phyloP scores from a whole-genome alignment of 345 rosid species.

The Anacardium occidentale region DNA sequence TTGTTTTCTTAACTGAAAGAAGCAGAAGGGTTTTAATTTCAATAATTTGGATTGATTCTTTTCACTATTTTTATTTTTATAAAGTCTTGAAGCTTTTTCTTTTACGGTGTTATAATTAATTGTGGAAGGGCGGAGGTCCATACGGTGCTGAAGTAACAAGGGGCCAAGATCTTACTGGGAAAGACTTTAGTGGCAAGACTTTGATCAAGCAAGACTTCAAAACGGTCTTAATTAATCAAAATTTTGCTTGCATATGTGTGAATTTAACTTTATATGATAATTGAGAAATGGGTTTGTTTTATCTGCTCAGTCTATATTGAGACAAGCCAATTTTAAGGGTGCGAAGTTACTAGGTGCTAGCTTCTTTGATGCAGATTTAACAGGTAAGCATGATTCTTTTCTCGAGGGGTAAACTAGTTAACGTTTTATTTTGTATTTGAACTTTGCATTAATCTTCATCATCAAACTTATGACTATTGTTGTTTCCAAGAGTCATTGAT shows the following conservation, averaged over 20 bases:
- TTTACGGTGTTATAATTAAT: slow-evolving; percentile 12
- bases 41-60: too few relatives aligned
- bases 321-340: slow-evolving; percentile 91
- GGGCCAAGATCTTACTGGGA: slow-evolving; percentile 85
- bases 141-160: slow-evolving; percentile 89
- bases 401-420: neutral
- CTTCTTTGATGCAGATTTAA: slow-evolving; percentile 93
- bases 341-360: slow-evolving; percentile 92
- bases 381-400: slow-evolving; percentile 42
- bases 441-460: too few relatives aligned
- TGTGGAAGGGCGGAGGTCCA: slow-evolving; percentile 85
- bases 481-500: neutral
- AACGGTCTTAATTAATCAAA: slow-evolving; percentile 46
- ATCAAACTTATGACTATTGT: neutral
- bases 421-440: neutral
- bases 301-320: slow-evolving; percentile 62
- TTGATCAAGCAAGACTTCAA: slow-evolving; percentile 90
- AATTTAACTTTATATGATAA: neutral
- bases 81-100: neutral
- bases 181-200: slow-evolving; percentile 84
- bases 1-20: too few relatives aligned
- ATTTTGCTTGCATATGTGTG: neutral
- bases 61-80: neutral
- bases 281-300: neutral
- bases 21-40: too few relatives aligned